Evolutionary conservation across 805 yeast genomes (phyloP), one percentile per base, ranked within the genome.

Genomic region (Wickerhamomyces xylosicus): DNA sequence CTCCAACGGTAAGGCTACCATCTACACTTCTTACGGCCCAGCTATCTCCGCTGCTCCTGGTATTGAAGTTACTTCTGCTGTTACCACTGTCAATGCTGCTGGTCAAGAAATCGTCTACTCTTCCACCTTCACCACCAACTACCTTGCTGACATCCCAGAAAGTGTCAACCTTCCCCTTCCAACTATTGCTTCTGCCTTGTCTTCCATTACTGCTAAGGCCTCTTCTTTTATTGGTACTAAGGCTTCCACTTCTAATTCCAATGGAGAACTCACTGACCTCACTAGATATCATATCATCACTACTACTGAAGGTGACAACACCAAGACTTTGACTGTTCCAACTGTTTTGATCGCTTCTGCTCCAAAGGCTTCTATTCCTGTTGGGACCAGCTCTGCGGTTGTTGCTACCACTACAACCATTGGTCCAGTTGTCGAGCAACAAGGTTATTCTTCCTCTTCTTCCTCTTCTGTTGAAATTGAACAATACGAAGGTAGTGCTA

Each of bases 231-330:
- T 36, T 25, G 22, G 28, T 6, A 31, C 29, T n/a, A 37, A 37
- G 33, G 47, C 54, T 29, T 48, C 43, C 25, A 41, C 43, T 33
- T 41, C 49, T 16, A 50, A 53, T 22, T 64, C 62, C 19, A 59
- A 52, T 33, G 55, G 51, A 29, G 54, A 49, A 43, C 62, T 64
- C 25, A 50, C 87, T 59, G 95, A 95, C 47, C 95, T 87, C 38
- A 86, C 96, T 38, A 85, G 95, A 0, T 95, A 87, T 29, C 92
- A 95, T 15, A 85, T 85, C 31, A 82, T 94, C 11, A 95, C 95
- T 27, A n/a, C 25, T 27, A n/a, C 19, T 19, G 21, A 33, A 22
- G 33, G 16, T 6, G 18, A 31, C 13, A 19, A 19, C 10, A 21
- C 25, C 25, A 21, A 21, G 25, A 21, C 25, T 21, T 21, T 10